Evolutionary conservation across 2,329 filamentous ascomycete species (phyloP), one percentile per base, ranked within the genome.

Genomic region (Fusarium acutatum): DNA sequence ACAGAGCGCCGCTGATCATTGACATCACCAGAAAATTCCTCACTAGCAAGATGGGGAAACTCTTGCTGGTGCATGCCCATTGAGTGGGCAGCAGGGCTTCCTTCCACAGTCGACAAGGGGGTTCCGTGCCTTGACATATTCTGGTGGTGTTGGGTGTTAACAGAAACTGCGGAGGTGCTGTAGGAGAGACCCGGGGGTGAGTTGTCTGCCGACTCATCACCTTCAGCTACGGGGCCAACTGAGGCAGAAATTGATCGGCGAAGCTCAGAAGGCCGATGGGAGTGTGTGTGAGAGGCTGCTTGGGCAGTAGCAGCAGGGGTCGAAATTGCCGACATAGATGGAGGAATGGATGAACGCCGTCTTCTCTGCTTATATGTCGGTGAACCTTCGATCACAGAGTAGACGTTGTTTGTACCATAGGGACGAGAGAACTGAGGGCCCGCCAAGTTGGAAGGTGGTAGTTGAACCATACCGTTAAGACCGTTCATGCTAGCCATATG

Each of bases 311-410:
- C 88, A 52, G 90, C 88, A n/a, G 92, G 89, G 56, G 90, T 90
- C 72, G 92, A 90, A 69, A 93, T 91, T 49, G 89, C 89, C 65
- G 89, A 88, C 81, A 95, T 90, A 75, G 92, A 90, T 18, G 94
- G 92, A 30, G 96, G 95, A 72, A 98, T 94, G 46, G 96, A 98
- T 40, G 96, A 98, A 72, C 96, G 93, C 76, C 96, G 91, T 82
- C 96, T 90, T 78, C 96, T 91, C 87, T 98, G 96, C 89, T 99
- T 99, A 86, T 99, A 99, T 41, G 96, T 98, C 18, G 96, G 96
- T 34, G 96, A 99, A 54, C 96, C 96, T 85, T 99, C 96, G 80
- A 98, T 96, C 56, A 97, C 95, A 54, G 94, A 96, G 86, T 97
- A 98, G 76, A 96, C 93, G 81, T 94, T 97, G 82, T 92, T 93